Conservation (phyloP, 495 filamentous ascomycete genomes). For the Talaromyces stipitatus region DNA sequence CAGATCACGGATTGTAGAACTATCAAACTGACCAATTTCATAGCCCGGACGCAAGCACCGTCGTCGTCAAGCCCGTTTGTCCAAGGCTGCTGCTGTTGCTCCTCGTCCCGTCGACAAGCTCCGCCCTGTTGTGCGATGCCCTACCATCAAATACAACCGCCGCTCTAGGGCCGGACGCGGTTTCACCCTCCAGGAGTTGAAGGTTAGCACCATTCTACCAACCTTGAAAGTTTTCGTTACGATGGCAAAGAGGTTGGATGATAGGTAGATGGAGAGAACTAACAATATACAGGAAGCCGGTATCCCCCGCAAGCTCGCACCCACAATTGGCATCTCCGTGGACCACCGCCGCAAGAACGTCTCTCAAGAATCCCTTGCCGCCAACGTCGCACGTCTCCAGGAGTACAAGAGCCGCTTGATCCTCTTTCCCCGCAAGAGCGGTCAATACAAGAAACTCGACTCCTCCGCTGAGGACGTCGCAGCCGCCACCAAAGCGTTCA, state of each 20-base stretch:
- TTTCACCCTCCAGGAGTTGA: slow-evolving; percentile 93
- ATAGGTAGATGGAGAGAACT: not conserved
- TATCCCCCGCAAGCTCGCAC: slow-evolving; percentile 88
- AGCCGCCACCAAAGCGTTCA: slow-evolving; percentile 52
- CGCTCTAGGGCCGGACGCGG: slow-evolving; percentile 93
- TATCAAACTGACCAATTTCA: not conserved
- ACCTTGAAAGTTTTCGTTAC: no score
- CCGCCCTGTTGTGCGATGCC: slow-evolving; percentile 90
- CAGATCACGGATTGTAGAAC: not conserved
- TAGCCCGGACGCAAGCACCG: slow-evolving; percentile 92
- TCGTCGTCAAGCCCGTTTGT: slow-evolving; percentile 79
- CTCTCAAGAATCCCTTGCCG: slow-evolving; percentile 82
- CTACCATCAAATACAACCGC: slow-evolving; percentile 96
- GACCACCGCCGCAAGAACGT: slow-evolving; percentile 95
- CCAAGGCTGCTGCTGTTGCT: slow-evolving; percentile 88
- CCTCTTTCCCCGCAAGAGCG: slow-evolving; percentile 92
- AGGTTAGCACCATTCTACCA: no score
- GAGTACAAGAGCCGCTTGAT: slow-evolving; percentile 92
- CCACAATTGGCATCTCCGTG: slow-evolving; percentile 93
- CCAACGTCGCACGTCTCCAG: slow-evolving; percentile 93
- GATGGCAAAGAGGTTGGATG: not conserved
- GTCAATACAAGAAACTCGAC: slow-evolving; percentile 86
- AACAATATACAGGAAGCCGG: slow-evolving; percentile 65
- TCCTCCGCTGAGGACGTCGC: slow-evolving; percentile 79
- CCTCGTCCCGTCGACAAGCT: slow-evolving; percentile 97